A percentile compares a stretch with the other conserved stretches of the same genome.
Conservation (phyloP, 176 grass and related monocot genomes). For the Themeda triandra region DNA sequence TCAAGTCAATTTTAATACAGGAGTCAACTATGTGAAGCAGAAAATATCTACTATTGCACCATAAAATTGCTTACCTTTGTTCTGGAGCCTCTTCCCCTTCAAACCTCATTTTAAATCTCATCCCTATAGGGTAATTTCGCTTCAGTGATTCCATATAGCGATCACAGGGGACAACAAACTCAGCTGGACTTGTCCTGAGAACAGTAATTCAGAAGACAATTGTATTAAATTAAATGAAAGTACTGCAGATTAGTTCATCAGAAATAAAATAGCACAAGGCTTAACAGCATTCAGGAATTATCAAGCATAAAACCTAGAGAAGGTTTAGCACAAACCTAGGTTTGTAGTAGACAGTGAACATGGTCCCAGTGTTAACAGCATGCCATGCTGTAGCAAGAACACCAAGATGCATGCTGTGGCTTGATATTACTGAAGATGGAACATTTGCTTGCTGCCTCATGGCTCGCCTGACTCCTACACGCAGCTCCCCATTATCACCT, state of each 20-base stretch:
- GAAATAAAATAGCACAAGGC: not conserved
- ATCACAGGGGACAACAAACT: conserved; percentile 84
- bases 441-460: conserved; percentile 91
- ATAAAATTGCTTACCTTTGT: conserved; percentile 54
- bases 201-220: conserved; percentile 15
- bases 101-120: conserved; percentile 99
- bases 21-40: not conserved
- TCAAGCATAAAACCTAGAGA: not conserved
- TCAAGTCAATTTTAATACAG: not conserved
- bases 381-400: conserved; percentile 99
- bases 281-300: not conserved
- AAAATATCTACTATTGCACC: conserved; percentile 14
- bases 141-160: conserved; percentile 74
- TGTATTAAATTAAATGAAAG: not conserved
- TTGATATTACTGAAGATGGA: conserved; percentile 96
- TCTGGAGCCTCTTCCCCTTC: conserved; percentile 98
- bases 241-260: not conserved
- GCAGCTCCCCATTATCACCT: conserved; percentile 82
- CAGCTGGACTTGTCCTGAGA: conserved; percentile 80
- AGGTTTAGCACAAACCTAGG: conserved; percentile 56
- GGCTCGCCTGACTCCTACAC: conserved; percentile 91
- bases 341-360: conserved; percentile 98
- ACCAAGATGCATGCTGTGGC: conserved; percentile 98
- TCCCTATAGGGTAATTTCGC: conserved; percentile 77
- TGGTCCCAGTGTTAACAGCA: conserved; percentile 79